phyloP scores from a whole-genome alignment of 2,329 filamentous ascomycete genomes.

The Fusarium longipes region DNA sequence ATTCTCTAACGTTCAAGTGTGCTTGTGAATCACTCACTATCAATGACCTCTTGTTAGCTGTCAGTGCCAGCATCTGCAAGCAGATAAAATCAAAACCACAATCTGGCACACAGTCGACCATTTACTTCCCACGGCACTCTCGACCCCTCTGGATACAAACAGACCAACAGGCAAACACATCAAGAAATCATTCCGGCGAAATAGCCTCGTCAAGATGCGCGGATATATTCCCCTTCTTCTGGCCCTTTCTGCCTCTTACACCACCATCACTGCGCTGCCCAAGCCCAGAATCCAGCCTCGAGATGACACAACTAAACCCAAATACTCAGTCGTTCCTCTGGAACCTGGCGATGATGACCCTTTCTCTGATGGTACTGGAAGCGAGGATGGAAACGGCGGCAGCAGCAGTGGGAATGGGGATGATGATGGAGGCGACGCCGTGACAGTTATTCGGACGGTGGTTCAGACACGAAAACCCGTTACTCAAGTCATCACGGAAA shows the following conservation, averaged over 20 bases:
- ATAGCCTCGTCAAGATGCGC: conserved; percentile 48
- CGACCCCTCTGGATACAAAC: neutral
- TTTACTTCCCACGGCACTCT: neutral
- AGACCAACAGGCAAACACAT: neutral
- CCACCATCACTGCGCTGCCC: conserved; percentile 47
- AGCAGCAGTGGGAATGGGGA: conserved; percentile 28
- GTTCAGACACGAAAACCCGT: conserved; percentile 40
- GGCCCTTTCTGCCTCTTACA: conserved; percentile 47
- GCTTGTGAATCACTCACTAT: conserved; percentile 23
- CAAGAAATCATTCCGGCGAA: conserved; percentile 15
- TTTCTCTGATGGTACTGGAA: conserved; percentile 36
- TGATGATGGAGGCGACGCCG: conserved; percentile 34
- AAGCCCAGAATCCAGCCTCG: conserved; percentile 42
- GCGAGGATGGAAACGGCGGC: conserved; percentile 32
- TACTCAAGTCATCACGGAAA: conserved; percentile 46
- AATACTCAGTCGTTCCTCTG: conserved; percentile 55
- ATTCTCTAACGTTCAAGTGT: neutral
- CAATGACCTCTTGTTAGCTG: conserved; percentile 27
- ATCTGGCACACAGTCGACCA: neutral
- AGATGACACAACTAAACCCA: conserved; percentile 44
- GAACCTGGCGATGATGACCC: conserved; percentile 48
- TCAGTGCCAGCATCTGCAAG: conserved; percentile 30
- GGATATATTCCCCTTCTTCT: conserved; percentile 46
- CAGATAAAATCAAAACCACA: conserved; percentile 8
- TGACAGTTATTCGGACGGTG: conserved; percentile 53